Conservation (phyloP, 768 basidiomycete species). For the Leucocoprinus leucothites region DNA sequence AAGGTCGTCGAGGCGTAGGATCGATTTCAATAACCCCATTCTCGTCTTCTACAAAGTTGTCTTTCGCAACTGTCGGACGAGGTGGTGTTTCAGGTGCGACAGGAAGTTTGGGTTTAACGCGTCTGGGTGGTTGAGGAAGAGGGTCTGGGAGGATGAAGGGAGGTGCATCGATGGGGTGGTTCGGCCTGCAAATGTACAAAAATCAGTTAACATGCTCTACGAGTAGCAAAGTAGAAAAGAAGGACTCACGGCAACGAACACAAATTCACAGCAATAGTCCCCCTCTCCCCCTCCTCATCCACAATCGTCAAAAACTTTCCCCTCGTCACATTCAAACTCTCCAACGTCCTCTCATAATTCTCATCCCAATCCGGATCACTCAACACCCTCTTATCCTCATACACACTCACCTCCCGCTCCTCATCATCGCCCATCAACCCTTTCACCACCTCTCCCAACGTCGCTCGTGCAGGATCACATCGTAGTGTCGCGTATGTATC, state of each 20-base stretch:
- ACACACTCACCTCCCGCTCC: constrained; percentile 75
- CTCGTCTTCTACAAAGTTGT: constrained; percentile 40
- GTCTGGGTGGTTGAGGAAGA: constrained; percentile 53
- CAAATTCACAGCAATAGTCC: constrained; percentile 69
- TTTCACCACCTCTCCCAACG: constrained; percentile 69
- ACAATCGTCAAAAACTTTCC: constrained; percentile 88
- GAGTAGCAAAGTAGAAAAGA: background rate
- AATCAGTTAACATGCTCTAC: background rate
- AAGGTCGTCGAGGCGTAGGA: constrained; percentile 47
- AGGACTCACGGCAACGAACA: constrained; percentile 68
- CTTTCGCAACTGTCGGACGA: constrained; percentile 20
- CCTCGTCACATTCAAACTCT: constrained; percentile 71
- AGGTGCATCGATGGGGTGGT: constrained; percentile 48
- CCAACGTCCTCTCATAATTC: constrained; percentile 77
- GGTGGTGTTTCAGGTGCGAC: constrained; percentile 39
- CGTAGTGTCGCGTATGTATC: constrained; percentile 75
- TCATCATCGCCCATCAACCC: constrained; percentile 59
- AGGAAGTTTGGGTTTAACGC: constrained; percentile 34
- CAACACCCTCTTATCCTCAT: constrained; percentile 82
- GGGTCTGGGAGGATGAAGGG: constrained; percentile 65
- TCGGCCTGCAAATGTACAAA: constrained; percentile 35
- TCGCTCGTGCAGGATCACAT: constrained; percentile 70
- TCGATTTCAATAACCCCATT: constrained; percentile 52
- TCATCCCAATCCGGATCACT: constrained; percentile 95
- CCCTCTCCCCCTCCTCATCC: constrained; percentile 81